Evolutionary conservation across 768 basidiomycete species (phyloP).

Genomic region (Coprinopsis cinerea): DNA sequence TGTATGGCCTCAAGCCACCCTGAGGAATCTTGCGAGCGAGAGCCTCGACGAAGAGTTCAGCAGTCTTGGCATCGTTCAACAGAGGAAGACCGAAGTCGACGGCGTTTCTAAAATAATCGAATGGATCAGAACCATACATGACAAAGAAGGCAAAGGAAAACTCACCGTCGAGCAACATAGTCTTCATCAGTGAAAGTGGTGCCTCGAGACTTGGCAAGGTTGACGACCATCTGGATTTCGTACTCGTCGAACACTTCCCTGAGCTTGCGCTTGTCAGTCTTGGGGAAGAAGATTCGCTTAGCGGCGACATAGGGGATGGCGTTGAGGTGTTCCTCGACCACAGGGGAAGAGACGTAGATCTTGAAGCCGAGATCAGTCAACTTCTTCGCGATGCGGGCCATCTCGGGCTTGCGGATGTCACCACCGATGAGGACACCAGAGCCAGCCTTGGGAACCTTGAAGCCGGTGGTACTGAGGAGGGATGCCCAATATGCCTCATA

Average conservation of each 20-base stretch:
- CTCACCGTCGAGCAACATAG: slow-evolving; percentile 88
- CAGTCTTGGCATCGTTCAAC: slow-evolving; percentile 85
- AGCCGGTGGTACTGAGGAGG: slow-evolving; percentile 91
- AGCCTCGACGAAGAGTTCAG: slow-evolving; percentile 86
- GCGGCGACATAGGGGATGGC: slow-evolving; percentile 68
- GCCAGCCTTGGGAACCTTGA: slow-evolving; percentile 79
- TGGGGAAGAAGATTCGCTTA: slow-evolving; percentile 94
- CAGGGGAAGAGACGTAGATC: slow-evolving; percentile 80
- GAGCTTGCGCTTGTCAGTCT: slow-evolving; percentile 91
- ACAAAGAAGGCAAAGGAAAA: slow-evolving; percentile 13
- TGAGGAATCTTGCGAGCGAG: slow-evolving; percentile 78
- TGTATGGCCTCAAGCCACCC: slow-evolving; percentile 73
- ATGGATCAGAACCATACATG: slow-evolving; percentile 5
- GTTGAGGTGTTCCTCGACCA: slow-evolving; percentile 79
- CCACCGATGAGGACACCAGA: slow-evolving; percentile 93
- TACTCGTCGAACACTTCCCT: slow-evolving; percentile 91
- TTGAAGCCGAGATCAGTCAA: slow-evolving; percentile 90
- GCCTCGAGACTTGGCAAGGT: slow-evolving; percentile 79
- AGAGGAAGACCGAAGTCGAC: slow-evolving; percentile 94
- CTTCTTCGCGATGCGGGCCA: slow-evolving; percentile 73
- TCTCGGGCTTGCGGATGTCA: slow-evolving; percentile 82
- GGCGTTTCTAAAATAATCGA: slow-evolving; percentile 58
- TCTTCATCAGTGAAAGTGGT: slow-evolving; percentile 81
- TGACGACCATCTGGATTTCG: slow-evolving; percentile 92
- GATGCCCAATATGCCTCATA: slow-evolving; percentile 97